Evolutionary conservation across 2,329 filamentous ascomycete species (phyloP), one percentile per base, ranked within the genome.

Genomic region (Paecilomyces dactylethromorphus): DNA sequence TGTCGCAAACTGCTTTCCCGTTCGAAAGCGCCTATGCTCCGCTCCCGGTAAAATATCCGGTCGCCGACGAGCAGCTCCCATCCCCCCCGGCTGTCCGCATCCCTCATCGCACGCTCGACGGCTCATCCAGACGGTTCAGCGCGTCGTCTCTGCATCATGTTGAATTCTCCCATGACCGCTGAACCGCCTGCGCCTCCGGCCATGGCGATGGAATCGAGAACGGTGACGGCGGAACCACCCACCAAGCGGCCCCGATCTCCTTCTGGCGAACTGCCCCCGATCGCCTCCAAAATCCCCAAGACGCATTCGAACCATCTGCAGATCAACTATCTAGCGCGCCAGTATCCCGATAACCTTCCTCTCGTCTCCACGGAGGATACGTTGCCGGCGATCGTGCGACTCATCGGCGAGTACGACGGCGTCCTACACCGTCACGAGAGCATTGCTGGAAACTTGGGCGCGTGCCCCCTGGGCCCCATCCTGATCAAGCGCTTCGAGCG

Each of bases 351-450:
- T 45, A 84, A 86, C 67, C 77, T 88, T 26, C 84, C 85, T 33
- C 78, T 87, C 21, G 81, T 87, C 62, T 84, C 80, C 59, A 80
- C 81, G 63, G 82, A 87, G 58, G 90, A 92, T 68, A 88, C 84
- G 11, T 88, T 96, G 67, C 83, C 85, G 12, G 87, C 89, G 65
- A 85, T 94, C 57, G 76, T 94, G 53, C 80, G 84, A 49, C 81
- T 92, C 62, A 84, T 96, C 60, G 83, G 83, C 69, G 87, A 92
- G 66, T 96, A 96, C 74, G 90, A 92, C 82, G 91, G 87, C 63
- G 90, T 94, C 15, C 79, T 96, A 56, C 89, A 90, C 67, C 86
- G 90, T 58, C 90, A 93, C 72, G 91, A 96, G 76, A 93, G 89
- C 72, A 85, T 96, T 66, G 92, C 91, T 53, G 88, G 89, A 59